Conservation (phyloP, 116 monocot species). For the Trichopus zeylanicus region DNA sequence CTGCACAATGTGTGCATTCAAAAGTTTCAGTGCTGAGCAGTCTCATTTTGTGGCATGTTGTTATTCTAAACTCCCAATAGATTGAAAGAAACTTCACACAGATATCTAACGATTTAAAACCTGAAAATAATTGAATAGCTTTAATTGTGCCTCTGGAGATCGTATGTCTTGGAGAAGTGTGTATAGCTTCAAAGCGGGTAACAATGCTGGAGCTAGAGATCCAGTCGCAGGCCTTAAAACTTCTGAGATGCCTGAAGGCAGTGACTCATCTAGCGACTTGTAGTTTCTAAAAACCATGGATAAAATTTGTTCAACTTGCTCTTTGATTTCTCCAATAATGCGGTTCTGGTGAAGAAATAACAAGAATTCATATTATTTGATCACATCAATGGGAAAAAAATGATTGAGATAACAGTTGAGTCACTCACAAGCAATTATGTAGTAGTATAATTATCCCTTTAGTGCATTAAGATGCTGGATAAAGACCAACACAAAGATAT, state of each 20-base stretch:
- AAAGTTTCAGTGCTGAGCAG: too few relatives aligned
- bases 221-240: constrained; percentile 65
- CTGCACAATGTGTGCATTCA: constrained; percentile 19
- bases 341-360: too few relatives aligned
- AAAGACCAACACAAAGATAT: too few relatives aligned
- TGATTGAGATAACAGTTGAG: too few relatives aligned
- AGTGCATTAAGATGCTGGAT: too few relatives aligned
- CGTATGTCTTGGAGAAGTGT: constrained; percentile 86
- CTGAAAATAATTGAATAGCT: constrained; percentile 88
- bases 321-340: constrained; percentile 81
- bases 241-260: constrained; percentile 65
- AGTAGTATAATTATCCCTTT: too few relatives aligned
- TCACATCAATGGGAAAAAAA: too few relatives aligned
- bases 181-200: constrained; percentile 73
- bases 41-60: too few relatives aligned
- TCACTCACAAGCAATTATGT: too few relatives aligned
- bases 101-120: constrained; percentile 10
- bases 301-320: constrained; percentile 74
- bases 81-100: neutral
- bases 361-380: too few relatives aligned
- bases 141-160: constrained; percentile 82
- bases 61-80: too few relatives aligned
- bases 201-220: constrained; percentile 57
- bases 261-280: constrained; percentile 87
- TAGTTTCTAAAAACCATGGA: constrained; percentile 84